These are phyloP conservation scores for Staphylotrichum tortipilum DNA, from an alignment of 495 filamentous ascomycete species.

Conservation along the genomic window DNA sequence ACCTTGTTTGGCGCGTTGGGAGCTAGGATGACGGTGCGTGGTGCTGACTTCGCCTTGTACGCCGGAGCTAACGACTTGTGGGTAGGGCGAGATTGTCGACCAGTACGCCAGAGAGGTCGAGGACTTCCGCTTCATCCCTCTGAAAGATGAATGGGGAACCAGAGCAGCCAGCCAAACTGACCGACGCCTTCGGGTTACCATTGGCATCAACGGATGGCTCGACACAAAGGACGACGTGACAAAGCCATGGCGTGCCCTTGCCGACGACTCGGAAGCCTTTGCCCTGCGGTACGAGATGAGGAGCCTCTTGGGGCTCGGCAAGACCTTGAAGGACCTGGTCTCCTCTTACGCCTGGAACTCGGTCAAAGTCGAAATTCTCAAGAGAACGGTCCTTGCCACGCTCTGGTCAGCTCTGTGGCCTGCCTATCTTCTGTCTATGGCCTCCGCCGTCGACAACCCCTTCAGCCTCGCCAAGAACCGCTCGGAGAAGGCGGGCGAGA, in stretches of 20 bases:
- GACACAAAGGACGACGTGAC: conserved; percentile 59
- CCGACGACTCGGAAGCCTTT: conserved; percentile 62
- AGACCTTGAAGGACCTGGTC: conserved; percentile 57
- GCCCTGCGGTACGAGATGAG: conserved; percentile 74
- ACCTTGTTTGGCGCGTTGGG: conserved; percentile 84
- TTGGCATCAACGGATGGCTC: conserved; percentile 81
- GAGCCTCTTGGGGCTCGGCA: conserved; percentile 64
- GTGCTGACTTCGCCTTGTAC: not conserved
- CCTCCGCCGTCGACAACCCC: conserved; percentile 70
- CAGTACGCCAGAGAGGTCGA: conserved; percentile 76
- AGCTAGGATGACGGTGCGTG: conserved; percentile 73
- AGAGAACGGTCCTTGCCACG: conserved; percentile 64
- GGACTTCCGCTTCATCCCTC: conserved; percentile 79
- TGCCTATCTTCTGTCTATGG: conserved; percentile 55
- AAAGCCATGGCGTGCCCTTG: conserved; percentile 68
- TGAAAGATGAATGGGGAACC: conserved; percentile 42
- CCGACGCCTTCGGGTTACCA: conserved; percentile 64
- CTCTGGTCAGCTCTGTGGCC: conserved; percentile 71
- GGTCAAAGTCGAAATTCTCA: conserved; percentile 63
- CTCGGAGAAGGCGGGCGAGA: conserved; percentile 72
- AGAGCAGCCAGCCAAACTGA: conserved; percentile 18
- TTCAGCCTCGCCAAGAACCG: conserved; percentile 69
- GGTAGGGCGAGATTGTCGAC: conserved; percentile 62
- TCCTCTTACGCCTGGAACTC: conserved; percentile 62
- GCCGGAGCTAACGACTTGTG: not conserved